Base-by-base conservation (phyloP, 176 grass and related monocot genomes). In the Neostapfia colusana region DNA sequence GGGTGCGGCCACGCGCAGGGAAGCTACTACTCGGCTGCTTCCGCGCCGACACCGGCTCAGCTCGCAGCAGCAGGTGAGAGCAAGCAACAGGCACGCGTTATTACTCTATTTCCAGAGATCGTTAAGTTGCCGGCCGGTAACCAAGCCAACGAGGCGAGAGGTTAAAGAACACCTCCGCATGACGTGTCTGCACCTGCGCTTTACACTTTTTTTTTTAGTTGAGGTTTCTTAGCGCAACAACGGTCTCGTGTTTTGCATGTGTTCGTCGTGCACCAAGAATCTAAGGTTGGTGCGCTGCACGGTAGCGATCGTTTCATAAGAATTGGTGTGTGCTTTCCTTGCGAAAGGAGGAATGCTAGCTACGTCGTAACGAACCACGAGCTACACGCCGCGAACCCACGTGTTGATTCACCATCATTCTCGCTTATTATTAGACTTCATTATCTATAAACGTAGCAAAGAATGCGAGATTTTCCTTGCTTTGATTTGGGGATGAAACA, bases 51-150 rank as follows among this genome's bases (percentile, higher is more conserved):
- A 54, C 63, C 63, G 26, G 75, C 27, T 13, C 31, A 31, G 31
- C 42, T 75, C 36, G 63, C 28, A 16, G 76, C 74, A 21, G 49
- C 31, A 31, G 85, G 79, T 81, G 59, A 75, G 63, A 86, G 63
- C 51, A 7, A 5, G 4, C 0, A 5, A 2, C 0, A 0, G 15
- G 8, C 69, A 14, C 12, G 64, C 31, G 10, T 37, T 78, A 37
- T 45, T 49, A 49, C 14, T 72, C 54, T 73, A 71, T 60, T 36
- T 44, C 17, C 5, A 46, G 26, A 27, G 35, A 11, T 42, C 15
- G 40, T 59, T 60, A 16, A 34, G 3, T 39, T 38, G 66, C n/a
- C 35, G 18, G 28, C 10, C 67, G 34, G 18, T 6, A 2, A 60
- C 25, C 41, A 76, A 76, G 35, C 38, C 13, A 15, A 12, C 5